Percentiles rank a stretch among this genome's conserved stretches.
These are phyloP conservation scores for Paracamarosporium sp. DNA, from an alignment of 2,329 filamentous ascomycete genomes.

Conservation along the genomic window DNA sequence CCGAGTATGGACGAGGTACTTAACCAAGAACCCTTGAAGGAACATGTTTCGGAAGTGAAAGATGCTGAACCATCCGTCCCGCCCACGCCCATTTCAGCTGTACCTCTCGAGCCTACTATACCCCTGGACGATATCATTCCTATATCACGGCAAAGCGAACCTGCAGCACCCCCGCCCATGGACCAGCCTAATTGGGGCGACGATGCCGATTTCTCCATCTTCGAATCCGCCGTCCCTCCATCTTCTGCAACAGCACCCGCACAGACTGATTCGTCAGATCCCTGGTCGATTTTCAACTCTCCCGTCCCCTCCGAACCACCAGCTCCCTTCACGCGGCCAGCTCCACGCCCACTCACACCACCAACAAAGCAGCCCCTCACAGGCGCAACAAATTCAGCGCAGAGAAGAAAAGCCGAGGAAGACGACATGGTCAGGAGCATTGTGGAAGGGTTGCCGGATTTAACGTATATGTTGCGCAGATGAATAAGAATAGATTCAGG, in stretches of 20 bases:
- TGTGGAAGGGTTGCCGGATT: slow-evolving; percentile 35
- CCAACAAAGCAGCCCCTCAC: slow-evolving; percentile 30
- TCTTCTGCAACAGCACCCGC: slow-evolving; percentile 5
- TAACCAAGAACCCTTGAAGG: neutral
- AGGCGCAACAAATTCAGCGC: slow-evolving; percentile 29
- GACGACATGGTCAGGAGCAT: slow-evolving; percentile 34
- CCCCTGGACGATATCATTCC: slow-evolving; percentile 11
- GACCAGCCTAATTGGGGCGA: slow-evolving; percentile 7
- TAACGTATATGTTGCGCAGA: slow-evolving; percentile 40
- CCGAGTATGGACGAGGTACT: slow-evolving; percentile 11
- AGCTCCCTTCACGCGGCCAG: slow-evolving; percentile 26
- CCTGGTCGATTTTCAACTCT: slow-evolving; percentile 35
- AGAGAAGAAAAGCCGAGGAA: slow-evolving; percentile 35
- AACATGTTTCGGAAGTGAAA: neutral
- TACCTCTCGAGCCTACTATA: neutral
- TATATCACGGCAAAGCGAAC: slow-evolving; percentile 10
- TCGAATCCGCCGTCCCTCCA: slow-evolving; percentile 30
- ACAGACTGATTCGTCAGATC: slow-evolving; percentile 20
- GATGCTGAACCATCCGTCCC: neutral
- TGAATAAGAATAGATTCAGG: too few species aligned
- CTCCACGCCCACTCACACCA: slow-evolving; percentile 22
- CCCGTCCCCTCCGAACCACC: slow-evolving; percentile 19
- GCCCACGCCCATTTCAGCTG: neutral
- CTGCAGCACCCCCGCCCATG: slow-evolving; percentile 16
- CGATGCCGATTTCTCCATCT: slow-evolving; percentile 34